These are phyloP conservation scores for Kodamaea jinghongensis DNA, from an alignment of 805 yeast species.

Conservation along the genomic window DNA sequence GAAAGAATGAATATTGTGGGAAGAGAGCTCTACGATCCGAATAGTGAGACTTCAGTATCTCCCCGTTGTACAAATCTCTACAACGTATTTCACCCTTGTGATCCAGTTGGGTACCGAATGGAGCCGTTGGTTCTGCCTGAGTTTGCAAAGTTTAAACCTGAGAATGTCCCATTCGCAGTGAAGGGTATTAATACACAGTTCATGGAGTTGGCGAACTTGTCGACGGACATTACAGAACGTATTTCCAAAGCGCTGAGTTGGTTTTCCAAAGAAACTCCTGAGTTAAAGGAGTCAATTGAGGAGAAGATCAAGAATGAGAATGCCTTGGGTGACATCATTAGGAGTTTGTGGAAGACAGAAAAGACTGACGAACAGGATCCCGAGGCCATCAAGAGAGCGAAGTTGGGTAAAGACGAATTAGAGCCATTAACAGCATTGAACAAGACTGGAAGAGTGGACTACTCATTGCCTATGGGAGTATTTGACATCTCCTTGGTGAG, in stretches of 20 bases:
- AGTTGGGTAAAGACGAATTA: slow-evolving; percentile 28
- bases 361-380: slow-evolving; percentile 12
- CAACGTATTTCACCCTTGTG: slow-evolving; percentile 86
- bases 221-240: slow-evolving; percentile 37
- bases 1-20: slow-evolving; percentile 59
- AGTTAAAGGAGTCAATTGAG: slow-evolving; percentile 12
- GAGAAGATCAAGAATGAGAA: slow-evolving; percentile 26
- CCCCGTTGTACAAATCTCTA: slow-evolving; percentile 68
- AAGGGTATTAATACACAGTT: slow-evolving; percentile 46
- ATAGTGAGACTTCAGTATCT: slow-evolving; percentile 19
- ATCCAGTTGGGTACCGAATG: slow-evolving; percentile 84
- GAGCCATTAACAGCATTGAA: slow-evolving; percentile 50
- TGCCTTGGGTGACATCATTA: slow-evolving; percentile 41
- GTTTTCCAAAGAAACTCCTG: slow-evolving; percentile 19
- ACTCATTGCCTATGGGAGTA: slow-evolving; percentile 70
- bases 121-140: slow-evolving; percentile 72
- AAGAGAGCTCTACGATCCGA: slow-evolving; percentile 26
- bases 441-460: slow-evolving; percentile 77
- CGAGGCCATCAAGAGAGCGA: slow-evolving; percentile 18
- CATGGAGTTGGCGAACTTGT: slow-evolving; percentile 39
- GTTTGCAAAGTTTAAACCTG: slow-evolving; percentile 52
- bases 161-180: slow-evolving; percentile 53
- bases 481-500: slow-evolving; percentile 77
- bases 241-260: slow-evolving; percentile 37
- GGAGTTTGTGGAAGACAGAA: slow-evolving; percentile 19